Evolutionary conservation across 2,329 filamentous ascomycete species (phyloP).

Genomic region (Alternaria conjuncta): DNA sequence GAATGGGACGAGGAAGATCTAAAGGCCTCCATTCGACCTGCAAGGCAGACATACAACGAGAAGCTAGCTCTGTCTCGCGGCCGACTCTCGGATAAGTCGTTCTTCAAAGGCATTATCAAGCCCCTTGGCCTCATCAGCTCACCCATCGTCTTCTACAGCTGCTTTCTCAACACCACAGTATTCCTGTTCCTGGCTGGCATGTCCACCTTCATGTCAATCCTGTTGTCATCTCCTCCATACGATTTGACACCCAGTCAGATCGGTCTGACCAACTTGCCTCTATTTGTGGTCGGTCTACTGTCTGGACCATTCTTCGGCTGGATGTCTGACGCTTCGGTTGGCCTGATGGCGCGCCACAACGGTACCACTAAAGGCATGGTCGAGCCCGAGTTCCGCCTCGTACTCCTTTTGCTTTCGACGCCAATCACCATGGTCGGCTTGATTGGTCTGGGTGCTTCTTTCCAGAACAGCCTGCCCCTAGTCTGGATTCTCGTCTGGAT

Average conservation of each 20-base stretch:
- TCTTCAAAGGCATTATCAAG: conserved; percentile 18
- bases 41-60: conserved; percentile 5
- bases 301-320: conserved; percentile 15
- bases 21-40: conserved; percentile 1
- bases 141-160: conserved; percentile 19
- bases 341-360: conserved; percentile 15
- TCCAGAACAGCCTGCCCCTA: conserved; percentile 7
- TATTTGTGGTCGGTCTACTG: conserved; percentile 14
- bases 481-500: conserved; percentile 18
- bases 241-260: conserved; percentile 16
- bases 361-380: conserved; percentile 15
- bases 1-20: conserved; percentile 15
- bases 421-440: conserved; percentile 16
- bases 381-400: conserved; percentile 21
- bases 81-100: conserved; percentile 13
- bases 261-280: conserved; percentile 18
- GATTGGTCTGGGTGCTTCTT: conserved; percentile 10
- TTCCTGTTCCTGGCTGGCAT: conserved; percentile 17
- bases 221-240: conserved; percentile 17
- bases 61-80: conserved; percentile 12
- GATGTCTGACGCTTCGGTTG: conserved; percentile 16
- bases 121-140: conserved; percentile 15
- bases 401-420: conserved; percentile 12
- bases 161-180: conserved; percentile 15
- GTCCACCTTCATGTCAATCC: conserved; percentile 17